phyloP scores from a whole-genome alignment of 163 green algal genomes.

The Scenedesmus sp. region DNA sequence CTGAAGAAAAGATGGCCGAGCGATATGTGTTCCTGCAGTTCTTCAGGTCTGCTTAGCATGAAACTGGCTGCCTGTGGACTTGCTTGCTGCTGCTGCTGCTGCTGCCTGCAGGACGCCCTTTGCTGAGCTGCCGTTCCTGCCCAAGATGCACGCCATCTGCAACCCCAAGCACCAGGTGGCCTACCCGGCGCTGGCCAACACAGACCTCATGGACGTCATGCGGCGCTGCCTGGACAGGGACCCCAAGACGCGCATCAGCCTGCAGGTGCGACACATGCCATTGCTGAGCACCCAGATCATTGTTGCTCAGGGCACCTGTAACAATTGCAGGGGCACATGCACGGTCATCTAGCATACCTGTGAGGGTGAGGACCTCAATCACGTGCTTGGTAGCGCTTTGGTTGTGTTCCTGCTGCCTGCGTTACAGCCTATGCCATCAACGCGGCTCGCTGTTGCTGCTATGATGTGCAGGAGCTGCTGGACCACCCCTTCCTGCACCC shows the following conservation, averaged over 20 bases:
- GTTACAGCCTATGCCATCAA: neutral
- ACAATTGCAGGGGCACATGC: neutral
- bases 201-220: conserved; percentile 84
- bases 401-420: neutral
- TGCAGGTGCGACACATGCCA: conserved; percentile 66
- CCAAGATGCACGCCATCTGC: conserved; percentile 98
- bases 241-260: conserved; percentile 85
- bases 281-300: neutral
- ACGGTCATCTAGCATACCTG: neutral
- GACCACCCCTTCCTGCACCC: conserved; percentile 92
- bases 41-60: neutral
- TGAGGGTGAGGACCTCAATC: neutral
- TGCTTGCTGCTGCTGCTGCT: neutral
- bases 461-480: conserved; percentile 82
- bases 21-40: neutral
- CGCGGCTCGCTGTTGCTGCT: neutral
- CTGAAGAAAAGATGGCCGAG: too few species aligned
- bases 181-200: conserved; percentile 83
- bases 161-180: conserved; percentile 75
- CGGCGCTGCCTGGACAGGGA: conserved; percentile 90
- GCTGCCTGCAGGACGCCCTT: conserved; percentile 72
- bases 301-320: neutral
- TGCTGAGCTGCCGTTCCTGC: conserved; percentile 89
- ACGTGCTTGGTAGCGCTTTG: neutral
- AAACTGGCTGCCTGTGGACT: neutral